Evolutionary conservation across 2,329 filamentous ascomycete genomes (phyloP).

Genomic region (Alternaria tenuissima): DNA sequence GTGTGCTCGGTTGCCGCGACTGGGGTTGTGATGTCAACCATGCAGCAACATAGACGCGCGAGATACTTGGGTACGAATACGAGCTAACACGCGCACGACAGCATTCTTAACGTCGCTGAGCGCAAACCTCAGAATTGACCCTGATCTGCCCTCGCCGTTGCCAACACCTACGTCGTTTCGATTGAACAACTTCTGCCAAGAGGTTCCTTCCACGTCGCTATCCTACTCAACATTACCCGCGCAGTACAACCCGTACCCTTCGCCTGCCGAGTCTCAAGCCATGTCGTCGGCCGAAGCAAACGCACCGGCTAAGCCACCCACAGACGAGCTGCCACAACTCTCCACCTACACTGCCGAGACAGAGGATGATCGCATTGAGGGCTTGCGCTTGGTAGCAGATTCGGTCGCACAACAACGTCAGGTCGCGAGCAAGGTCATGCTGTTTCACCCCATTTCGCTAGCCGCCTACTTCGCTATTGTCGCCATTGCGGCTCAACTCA

Average conservation of each 20-base stretch:
- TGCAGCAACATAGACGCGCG: not conserved
- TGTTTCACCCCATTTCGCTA: conserved; percentile 49
- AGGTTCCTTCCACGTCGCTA: conserved; percentile 59
- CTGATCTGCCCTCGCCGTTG: conserved; percentile 67
- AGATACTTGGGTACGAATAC: not conserved
- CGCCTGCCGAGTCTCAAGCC: conserved; percentile 44
- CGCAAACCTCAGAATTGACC: conserved; percentile 76
- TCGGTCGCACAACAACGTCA: conserved; percentile 84
- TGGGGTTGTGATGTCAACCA: conserved; percentile 8
- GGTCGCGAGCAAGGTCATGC: conserved; percentile 67
- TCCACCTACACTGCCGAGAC: conserved; percentile 63
- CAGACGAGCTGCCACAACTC: conserved; percentile 62
- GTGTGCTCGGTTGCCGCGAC: conserved; percentile 27
- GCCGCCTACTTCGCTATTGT: conserved; percentile 51
- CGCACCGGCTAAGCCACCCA: conserved; percentile 29
- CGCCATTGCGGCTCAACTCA: conserved; percentile 50
- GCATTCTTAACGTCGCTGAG: conserved; percentile 85
- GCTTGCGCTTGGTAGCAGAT: conserved; percentile 78
- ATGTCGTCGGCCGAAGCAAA: conserved; percentile 49
- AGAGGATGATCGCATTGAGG: conserved; percentile 69
- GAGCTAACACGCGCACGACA: conserved; percentile 50
- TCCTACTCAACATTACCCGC: conserved; percentile 56
- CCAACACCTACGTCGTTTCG: conserved; percentile 68
- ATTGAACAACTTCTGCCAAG: conserved; percentile 58
- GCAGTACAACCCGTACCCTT: conserved; percentile 43